Conservation (phyloP, 495 filamentous ascomycete genomes). For the Penicillium diatomitis region DNA sequence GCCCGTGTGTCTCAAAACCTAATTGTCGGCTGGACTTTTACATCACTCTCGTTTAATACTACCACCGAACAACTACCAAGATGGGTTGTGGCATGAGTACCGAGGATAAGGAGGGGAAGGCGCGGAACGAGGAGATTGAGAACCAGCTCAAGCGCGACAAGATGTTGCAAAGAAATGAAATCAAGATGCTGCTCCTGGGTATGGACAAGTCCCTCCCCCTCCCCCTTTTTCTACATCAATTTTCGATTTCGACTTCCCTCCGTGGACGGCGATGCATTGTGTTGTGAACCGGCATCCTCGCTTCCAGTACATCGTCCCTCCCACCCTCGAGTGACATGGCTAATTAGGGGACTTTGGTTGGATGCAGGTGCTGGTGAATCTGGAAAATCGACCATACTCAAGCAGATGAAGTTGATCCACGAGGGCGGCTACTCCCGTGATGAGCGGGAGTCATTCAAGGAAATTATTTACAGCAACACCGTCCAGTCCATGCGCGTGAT, state of each 20-base stretch:
- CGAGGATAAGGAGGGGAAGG: slow-evolving; percentile 99
- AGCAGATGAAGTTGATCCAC: slow-evolving; percentile 83
- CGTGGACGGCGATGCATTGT: too few relatives aligned
- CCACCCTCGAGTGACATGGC: not conserved
- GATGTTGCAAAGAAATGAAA: slow-evolving; percentile 93
- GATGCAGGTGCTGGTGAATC: slow-evolving; percentile 91
- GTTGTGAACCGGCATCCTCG: too few relatives aligned
- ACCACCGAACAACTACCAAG: slow-evolving; percentile 40
- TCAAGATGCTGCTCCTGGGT: slow-evolving; percentile 99
- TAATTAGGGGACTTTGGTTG: slow-evolving; percentile 5
- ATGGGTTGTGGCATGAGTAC: slow-evolving; percentile 99
- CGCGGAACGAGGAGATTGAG: slow-evolving; percentile 98
- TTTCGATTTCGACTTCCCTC: too few relatives aligned
- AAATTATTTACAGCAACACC: slow-evolving; percentile 98
- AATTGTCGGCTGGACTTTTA: slow-evolving; percentile 14
- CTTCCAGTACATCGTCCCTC: too few relatives aligned
- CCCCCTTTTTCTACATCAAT: too few relatives aligned
- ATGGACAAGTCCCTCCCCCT: slow-evolving; percentile 24
- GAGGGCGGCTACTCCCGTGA: slow-evolving; percentile 50
- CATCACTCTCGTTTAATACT: slow-evolving; percentile 15
- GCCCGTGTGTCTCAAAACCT: slow-evolving; percentile 6
- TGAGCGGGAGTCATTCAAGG: slow-evolving; percentile 61
- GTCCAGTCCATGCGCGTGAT: slow-evolving; percentile 96
- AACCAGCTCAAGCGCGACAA: slow-evolving; percentile 94
- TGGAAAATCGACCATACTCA: slow-evolving; percentile 97